Percentiles rank a stretch among this genome's conserved stretches.
Conservation (phyloP, 139 green algal genomes). For the Nannochloris sp. region DNA sequence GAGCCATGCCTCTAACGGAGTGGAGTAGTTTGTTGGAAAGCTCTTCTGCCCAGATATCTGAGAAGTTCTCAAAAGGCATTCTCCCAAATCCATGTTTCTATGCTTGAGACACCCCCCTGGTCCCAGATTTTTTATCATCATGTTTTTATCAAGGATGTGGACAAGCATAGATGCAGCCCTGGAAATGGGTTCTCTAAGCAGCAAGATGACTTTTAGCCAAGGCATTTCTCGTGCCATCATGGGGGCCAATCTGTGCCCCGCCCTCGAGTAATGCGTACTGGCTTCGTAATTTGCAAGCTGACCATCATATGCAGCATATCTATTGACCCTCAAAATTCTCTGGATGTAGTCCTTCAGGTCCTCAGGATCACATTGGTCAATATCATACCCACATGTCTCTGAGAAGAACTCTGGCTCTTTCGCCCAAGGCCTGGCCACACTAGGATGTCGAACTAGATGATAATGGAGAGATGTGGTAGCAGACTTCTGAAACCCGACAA, state of each 20-base stretch:
- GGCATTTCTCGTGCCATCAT: conserved; percentile 10
- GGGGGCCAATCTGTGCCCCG: conserved; percentile 10
- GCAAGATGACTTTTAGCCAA: conserved; percentile 22
- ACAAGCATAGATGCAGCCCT: conserved; percentile 23
- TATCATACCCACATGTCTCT: conserved; percentile 6
- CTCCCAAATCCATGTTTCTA: not conserved
- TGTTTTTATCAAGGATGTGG: conserved; percentile 19
- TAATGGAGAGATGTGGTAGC: conserved; percentile 7
- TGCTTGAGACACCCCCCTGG: not conserved
- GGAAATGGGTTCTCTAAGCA: conserved; percentile 25
- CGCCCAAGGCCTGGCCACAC: not conserved
- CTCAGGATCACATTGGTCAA: not conserved
- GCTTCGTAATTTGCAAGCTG: conserved; percentile 18
- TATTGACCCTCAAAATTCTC: not conserved
- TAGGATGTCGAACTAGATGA: conserved; percentile 6
- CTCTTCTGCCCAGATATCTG: conserved; percentile 1
- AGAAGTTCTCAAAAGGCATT: conserved; percentile 1
- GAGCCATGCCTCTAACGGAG: conserved; percentile 5
- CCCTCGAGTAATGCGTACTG: conserved; percentile 13
- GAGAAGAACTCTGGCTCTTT: conserved; percentile 16
- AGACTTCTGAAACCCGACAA: conserved; percentile 9
- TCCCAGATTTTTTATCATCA: not conserved
- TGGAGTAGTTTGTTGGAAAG: not conserved
- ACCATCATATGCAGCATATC: conserved; percentile 9
- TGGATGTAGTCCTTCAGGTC: not conserved